Evolutionary conservation across 257 asterid genomes (phyloP).

Genomic region (Penstemon eatonii): DNA sequence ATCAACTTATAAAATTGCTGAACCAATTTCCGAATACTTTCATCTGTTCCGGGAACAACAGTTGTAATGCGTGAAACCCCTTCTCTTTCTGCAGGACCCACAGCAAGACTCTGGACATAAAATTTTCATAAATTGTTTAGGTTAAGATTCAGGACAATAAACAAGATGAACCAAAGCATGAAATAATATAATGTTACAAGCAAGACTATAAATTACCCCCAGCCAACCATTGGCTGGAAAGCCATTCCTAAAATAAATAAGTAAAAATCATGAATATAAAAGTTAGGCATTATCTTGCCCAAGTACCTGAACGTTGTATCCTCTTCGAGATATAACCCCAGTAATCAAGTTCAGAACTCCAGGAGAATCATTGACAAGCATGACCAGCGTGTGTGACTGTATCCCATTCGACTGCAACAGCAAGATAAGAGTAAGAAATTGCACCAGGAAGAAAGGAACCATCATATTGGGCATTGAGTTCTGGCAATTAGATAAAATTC

Average conservation of each 20-base stretch:
- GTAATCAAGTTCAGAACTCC: slow-evolving; percentile 86
- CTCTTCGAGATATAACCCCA: slow-evolving; percentile 86
- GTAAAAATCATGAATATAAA: slow-evolving; percentile 1
- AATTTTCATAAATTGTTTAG: no score
- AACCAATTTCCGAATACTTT: slow-evolving; percentile 66
- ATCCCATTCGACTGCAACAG: slow-evolving; percentile 69
- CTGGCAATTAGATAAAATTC: no score
- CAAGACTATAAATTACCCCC: no score
- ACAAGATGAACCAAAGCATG: no score
- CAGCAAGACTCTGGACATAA: slow-evolving; percentile 75
- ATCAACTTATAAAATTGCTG: slow-evolving; percentile 78
- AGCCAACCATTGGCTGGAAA: no score
- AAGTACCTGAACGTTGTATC: slow-evolving; percentile 75
- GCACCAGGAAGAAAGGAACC: slow-evolving; percentile 19
- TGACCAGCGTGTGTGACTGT: slow-evolving; percentile 72
- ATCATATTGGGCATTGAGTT: no score
- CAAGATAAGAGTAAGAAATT: slow-evolving; percentile 23
- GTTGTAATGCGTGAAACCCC: slow-evolving; percentile 88
- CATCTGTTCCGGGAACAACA: slow-evolving; percentile 88
- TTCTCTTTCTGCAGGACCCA: slow-evolving; percentile 79
- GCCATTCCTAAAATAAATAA: no score
- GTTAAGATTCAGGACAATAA: no score
- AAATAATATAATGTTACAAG: no score
- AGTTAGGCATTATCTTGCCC: slow-evolving; percentile 10
- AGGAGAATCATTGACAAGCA: slow-evolving; percentile 69